These are phyloP conservation scores for Stentor roeselii DNA, from an alignment of 73 alveolate genomes.

Conservation along the genomic window DNA sequence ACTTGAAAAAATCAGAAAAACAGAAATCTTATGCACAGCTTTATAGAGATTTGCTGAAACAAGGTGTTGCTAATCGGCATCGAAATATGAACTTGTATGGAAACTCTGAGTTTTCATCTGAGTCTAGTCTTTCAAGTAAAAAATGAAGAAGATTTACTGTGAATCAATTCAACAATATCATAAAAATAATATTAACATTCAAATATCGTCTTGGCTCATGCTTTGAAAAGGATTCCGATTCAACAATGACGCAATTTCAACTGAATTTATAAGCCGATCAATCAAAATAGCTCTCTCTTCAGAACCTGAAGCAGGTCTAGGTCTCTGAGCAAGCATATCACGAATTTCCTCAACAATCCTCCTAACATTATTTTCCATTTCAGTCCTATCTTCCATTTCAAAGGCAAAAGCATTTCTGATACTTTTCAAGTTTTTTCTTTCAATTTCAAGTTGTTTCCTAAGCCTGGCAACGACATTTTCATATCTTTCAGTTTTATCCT, in stretches of 20 bases:
- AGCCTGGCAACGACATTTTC: slow-evolving; percentile 15
- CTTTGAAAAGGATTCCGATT: slow-evolving; percentile 2
- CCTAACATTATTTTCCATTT: background rate
- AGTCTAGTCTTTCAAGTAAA: too few species aligned
- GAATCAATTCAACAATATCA: too few species aligned
- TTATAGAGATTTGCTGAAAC: too few species aligned
- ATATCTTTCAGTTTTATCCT: slow-evolving; percentile 14
- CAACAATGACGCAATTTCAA: background rate
- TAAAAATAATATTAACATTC: too few species aligned
- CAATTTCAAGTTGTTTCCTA: background rate
- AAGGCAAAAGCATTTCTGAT: background rate
- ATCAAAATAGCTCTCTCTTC: slow-evolving; percentile 19
- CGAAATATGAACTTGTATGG: too few species aligned
- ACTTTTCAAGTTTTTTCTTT: background rate
- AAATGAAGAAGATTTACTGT: too few species aligned
- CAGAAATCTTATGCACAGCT: too few species aligned
- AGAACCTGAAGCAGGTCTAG: background rate
- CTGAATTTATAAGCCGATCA: background rate
- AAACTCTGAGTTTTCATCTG: too few species aligned
- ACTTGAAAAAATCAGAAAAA: too few species aligned
- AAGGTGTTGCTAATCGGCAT: too few species aligned
- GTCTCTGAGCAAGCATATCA: background rate
- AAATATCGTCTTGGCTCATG: background rate
- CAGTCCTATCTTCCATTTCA: background rate
- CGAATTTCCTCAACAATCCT: background rate